Base-by-base conservation (phyloP, 805 yeast genomes). In the Geotrichum ghanense region DNA sequence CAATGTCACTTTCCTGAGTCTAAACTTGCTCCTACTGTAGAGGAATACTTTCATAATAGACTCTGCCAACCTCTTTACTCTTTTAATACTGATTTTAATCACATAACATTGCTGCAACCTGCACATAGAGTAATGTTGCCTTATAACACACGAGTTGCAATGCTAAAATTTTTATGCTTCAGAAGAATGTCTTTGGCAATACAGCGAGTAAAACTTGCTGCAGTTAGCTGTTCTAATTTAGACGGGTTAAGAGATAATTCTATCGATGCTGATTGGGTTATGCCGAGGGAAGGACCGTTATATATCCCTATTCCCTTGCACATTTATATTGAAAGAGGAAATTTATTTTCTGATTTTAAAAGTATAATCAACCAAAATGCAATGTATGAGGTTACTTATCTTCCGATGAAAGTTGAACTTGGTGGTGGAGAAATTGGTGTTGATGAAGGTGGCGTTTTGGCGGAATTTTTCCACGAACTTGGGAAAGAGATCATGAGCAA, bases 361-460 rank as follows among this genome's bases (percentile, higher is more conserved):
- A n/a, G n/a, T n/a, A n/a, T n/a, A n/a, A n/a, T n/a, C n/a, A n/a
- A n/a, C n/a, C 53, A 51, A 16, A 19, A 56, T 20, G 27, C 22
- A 17, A 26, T 48, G 19, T 47, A 46, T 22, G 48, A 48, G 25
- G 22, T 45, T 41, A 43, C 56, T 12, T 22, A 26, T 14, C 49
- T 53, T n/a, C 64, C 64, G 3, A 48, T 61, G 6, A 50, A 55
- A 31, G 56, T 60, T 3, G 45, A 52, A n/a, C 51, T 53, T 43
- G 51, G 53, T 3, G 40, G 42, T 2, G 60, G 60, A 19, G 63
- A 59, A 23, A 52, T 54, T 20, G 64, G 61, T 25, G 51, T 54
- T 7, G 65, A 60, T 27, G 56, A 54, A 2, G 65, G 65, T 21
- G 65, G 65, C 1, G 58, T 60, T 5, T 61, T 59, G 39, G 47